Evolutionary conservation across 2,329 filamentous ascomycete species (phyloP).

Genomic region (Aureobasidium subglaciale): DNA sequence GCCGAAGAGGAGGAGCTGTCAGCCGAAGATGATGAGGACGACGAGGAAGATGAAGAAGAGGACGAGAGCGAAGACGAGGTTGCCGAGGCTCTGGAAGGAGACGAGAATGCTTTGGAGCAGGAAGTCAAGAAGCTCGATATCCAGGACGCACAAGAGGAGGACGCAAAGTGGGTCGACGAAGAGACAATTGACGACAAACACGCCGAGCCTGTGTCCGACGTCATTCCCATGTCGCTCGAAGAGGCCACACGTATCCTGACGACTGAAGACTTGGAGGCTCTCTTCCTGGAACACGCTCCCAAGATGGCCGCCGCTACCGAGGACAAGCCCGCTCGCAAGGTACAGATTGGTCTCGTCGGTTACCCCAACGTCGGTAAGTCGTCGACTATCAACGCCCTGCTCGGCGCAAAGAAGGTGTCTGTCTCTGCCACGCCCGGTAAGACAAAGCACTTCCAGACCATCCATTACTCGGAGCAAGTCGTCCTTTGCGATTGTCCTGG

Average conservation of each 20-base stretch:
- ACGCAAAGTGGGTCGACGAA: constrained; percentile 35
- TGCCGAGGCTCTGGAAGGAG: constrained; percentile 36
- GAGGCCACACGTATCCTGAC: constrained; percentile 67
- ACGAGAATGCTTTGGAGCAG: constrained; percentile 43
- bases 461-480: constrained; percentile 83
- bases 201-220: constrained; percentile 27
- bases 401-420: constrained; percentile 96
- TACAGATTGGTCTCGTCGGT: constrained; percentile 86
- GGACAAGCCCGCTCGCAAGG: constrained; percentile 53
- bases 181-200: constrained; percentile 28
- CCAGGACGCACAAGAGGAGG: constrained; percentile 35
- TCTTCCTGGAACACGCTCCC: constrained; percentile 73
- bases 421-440: constrained; percentile 96
- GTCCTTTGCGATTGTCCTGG: constrained; percentile 96
- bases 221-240: constrained; percentile 32
- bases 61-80: constrained; percentile 30
- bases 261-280: constrained; percentile 82
- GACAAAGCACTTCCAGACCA: constrained; percentile 98
- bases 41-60: constrained; percentile 46
- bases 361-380: constrained; percentile 99
- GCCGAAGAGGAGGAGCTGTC: constrained; percentile 43
- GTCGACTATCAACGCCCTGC: constrained; percentile 97
- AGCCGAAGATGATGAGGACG: constrained; percentile 45
- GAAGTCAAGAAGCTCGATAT: constrained; percentile 40
- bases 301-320: constrained; percentile 38